These are phyloP conservation scores for Phytopythium boreale DNA, from an alignment of 352 stramenopile genomes.

Conservation along the genomic window DNA sequence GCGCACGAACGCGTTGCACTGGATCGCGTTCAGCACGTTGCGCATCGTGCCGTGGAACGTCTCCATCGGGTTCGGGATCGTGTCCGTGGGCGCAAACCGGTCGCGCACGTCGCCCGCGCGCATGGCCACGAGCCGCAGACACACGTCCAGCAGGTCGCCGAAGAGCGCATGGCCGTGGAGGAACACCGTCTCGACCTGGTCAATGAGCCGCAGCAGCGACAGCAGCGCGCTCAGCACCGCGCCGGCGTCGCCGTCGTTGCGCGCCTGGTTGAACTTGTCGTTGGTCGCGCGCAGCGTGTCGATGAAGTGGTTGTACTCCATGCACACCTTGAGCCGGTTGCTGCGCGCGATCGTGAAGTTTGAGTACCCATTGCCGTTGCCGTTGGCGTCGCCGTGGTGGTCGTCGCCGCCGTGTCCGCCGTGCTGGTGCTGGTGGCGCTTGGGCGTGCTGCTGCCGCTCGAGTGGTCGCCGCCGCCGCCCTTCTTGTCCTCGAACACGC, in stretches of 20 bases:
- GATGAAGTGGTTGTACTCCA: conserved; percentile 82
- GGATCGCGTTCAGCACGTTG: conserved; percentile 65
- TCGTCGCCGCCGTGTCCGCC: conserved; percentile 18
- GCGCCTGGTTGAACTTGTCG: conserved; percentile 63
- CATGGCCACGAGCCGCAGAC: conserved; percentile 47
- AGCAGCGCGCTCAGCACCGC: conserved; percentile 61
- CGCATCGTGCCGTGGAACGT: conserved; percentile 73
- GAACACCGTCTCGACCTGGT: conserved; percentile 77
- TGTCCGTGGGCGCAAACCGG: conserved; percentile 48
- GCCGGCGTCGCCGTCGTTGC: conserved; percentile 47
- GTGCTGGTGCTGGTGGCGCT: conserved; percentile 11
- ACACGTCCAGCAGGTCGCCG: conserved; percentile 52
- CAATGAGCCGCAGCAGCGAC: conserved; percentile 59
- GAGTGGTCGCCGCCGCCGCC: conserved; percentile 1
- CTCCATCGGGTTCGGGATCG: conserved; percentile 65
- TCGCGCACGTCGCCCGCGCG: conserved; percentile 32
- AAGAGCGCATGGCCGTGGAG: conserved; percentile 62
- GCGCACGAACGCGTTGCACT: conserved; percentile 63
- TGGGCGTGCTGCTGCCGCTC: conserved; percentile 14
- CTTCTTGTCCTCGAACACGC: conserved; percentile 73
- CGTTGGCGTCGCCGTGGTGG: conserved; percentile 24
- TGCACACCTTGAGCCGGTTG: conserved; percentile 67
- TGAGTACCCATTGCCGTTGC: conserved; percentile 41
- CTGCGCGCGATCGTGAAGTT: conserved; percentile 67
- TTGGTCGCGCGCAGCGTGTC: conserved; percentile 58